Base-by-base conservation (phyloP, 768 basidiomycete genomes). In the Scleroderma bovista region DNA sequence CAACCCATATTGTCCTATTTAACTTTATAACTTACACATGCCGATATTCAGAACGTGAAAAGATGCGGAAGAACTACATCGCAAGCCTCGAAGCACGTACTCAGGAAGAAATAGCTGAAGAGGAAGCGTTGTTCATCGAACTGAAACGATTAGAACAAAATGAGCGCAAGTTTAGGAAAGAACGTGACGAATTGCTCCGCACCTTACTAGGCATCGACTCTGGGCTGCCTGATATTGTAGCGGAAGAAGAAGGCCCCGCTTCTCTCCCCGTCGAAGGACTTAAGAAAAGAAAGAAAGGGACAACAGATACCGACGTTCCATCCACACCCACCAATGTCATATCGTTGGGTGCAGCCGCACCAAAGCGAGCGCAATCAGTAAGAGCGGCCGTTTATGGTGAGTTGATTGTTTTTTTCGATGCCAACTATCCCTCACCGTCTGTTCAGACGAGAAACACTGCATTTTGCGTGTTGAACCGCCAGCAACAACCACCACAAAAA, bases 121-220 rank as follows among this genome's bases (percentile, higher is more conserved):
- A 98, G 73, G 94, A 97, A 59, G 88, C 91, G 8, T 75, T 99
- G 3, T 97, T 89, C 68, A 72, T 97, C 54, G 93, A 97, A 66
- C 78, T 95, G 44, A 93, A 94, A 62, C 83, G 91, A n/a, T 76
- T 99, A 44, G 94, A 97, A 64, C 95, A 97, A 69, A 90, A 78
- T 52, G 93, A 96, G 63, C 78, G 86, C 29, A 78, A 77, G 47
- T 97, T 93, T 73, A 88, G 86, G 69, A 82, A 81, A 55, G 93
- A 96, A 17, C 75, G 93, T 16, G 92, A 96, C 50, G 89, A 91
- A 39, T 77, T 97, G 22, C 74, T 97, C 53, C 79, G 88, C 26
- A 88, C 83, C 0, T 69, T 96, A 13, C 81, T 85, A 22, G 93
- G 93, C 5, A 80, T 93, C 44, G 93, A 96, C 52, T 90, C 86